Conservation (phyloP, 2,329 filamentous ascomycete species). For the Diaporthe ampelina region DNA sequence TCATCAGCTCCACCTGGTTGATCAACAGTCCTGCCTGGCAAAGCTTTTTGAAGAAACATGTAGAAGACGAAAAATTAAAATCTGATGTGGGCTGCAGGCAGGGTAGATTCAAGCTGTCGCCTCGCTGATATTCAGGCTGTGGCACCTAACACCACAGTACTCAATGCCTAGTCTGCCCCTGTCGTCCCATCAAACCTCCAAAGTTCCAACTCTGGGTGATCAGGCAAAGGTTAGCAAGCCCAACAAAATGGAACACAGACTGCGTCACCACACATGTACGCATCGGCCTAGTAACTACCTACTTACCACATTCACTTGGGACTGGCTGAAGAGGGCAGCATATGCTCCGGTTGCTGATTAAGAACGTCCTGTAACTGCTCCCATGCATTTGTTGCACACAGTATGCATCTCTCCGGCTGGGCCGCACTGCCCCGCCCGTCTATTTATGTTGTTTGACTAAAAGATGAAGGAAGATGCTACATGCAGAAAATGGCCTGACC, state of each 20-base stretch:
- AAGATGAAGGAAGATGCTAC: neutral
- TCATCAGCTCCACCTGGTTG: conserved; percentile 1
- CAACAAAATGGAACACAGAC: neutral
- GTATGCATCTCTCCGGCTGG: neutral
- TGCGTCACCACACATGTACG: conserved; percentile 38
- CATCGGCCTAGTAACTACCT: neutral
- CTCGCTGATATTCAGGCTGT: neutral
- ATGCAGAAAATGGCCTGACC: neutral
- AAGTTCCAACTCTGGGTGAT: conserved; percentile 14
- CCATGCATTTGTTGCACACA: neutral
- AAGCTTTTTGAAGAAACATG: neutral
- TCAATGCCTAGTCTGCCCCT: neutral
- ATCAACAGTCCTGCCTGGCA: neutral
- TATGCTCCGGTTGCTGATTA: neutral
- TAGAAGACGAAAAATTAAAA: neutral
- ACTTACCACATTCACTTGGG: too few species aligned
- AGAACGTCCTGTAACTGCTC: neutral
- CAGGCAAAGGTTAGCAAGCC: conserved; percentile 19
- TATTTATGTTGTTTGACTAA: neutral
- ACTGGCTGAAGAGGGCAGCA: neutral
- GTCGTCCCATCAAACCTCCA: neutral
- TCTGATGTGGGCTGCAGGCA: neutral
- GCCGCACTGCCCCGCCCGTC: conserved; percentile 2
- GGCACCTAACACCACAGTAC: neutral
- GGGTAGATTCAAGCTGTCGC: neutral